Evolutionary conservation across 495 filamentous ascomycete species (phyloP).

Genomic region (Articulospora tetracladia): DNA sequence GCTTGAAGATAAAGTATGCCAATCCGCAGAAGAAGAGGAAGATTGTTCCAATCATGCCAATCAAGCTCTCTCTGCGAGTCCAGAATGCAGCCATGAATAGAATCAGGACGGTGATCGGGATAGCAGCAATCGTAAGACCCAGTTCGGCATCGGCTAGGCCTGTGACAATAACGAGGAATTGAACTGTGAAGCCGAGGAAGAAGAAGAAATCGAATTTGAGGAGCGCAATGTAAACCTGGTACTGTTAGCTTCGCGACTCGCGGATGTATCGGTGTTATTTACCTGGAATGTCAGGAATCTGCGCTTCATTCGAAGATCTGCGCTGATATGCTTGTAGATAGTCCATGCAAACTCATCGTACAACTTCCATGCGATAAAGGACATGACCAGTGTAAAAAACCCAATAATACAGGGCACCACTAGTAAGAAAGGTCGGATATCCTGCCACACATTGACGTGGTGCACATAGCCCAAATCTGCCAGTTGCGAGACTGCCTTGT

Average conservation of each 20-base stretch:
- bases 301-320: conserved; percentile 94
- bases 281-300: conserved; percentile 96
- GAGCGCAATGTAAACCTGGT: conserved; percentile 91
- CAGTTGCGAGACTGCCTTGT: conserved; percentile 53
- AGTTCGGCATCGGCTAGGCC: conserved; percentile 65
- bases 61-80: conserved; percentile 74
- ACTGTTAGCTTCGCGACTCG: conserved; percentile 27
- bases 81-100: conserved; percentile 79
- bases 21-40: conserved; percentile 84
- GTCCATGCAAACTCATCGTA: conserved; percentile 99
- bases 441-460: conserved; percentile 52
- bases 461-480: conserved; percentile 26
- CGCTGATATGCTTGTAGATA: conserved; percentile 98
- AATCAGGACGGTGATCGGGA: conserved; percentile 86
- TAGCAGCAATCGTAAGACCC: conserved; percentile 78
- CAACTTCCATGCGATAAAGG: conserved; percentile 82
- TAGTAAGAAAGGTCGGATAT: conserved; percentile 71
- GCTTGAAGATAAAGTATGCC: conserved; percentile 97
- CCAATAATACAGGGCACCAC: conserved; percentile 83
- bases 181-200: conserved; percentile 96
- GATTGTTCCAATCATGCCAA: conserved; percentile 74
- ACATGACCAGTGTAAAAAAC: conserved; percentile 66
- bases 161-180: conserved; percentile 91
- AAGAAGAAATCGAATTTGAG: conserved; percentile 99
- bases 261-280: conserved; percentile 3